Evolutionary conservation across 805 yeast genomes (phyloP), one percentile per base, ranked within the genome.

Genomic region (Hanseniaspora pseudoguilliermondii): DNA sequence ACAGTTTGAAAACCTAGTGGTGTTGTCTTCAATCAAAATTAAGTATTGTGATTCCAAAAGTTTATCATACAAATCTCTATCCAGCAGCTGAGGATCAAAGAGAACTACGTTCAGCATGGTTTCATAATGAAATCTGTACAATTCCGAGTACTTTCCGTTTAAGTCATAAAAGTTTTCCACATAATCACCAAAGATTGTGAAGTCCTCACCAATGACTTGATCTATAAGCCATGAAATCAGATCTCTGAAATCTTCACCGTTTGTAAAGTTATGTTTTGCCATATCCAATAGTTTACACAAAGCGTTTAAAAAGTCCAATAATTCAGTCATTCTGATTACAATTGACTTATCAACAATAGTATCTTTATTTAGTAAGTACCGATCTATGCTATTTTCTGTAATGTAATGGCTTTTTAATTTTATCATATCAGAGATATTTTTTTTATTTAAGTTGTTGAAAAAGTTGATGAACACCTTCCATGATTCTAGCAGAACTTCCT

Each of bases 31-130:
- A 10, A 13, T 25, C 8, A 53, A 32, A 20, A 53, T 53, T n/a
- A 53, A 39, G 29, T 53, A 53, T n/a, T 53, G 56, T 9, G 56
- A 53, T 34, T 53, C 56, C 23, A 53, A 53, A 32, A 53, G 47
- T n/a, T 46, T 53, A 32, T 53, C 56, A 46, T 46, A 53, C 18
- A 36, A 21, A 16, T 53, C 27, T 32, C 56, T 46, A 25, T 46
- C 39, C 2, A 46, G 11, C 2, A 46, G 38, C 13, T 39, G 23
- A 13, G 47, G 40, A 15, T 52, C n/a, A 7, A 27, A 27, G 15
- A 52, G 38, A 36, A 36, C 16, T 20, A 21, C n/a, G 13, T 18
- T 25, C 10, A 53, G 25, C 39, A 53, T 44, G 16, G 36, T 35
- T 29, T 53, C 47, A 9, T 38, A 53, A 15, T 53, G 56, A 32